These are phyloP conservation scores for Selenicereus undatus DNA, from an alignment of 148 eudicot genomes.

Conservation along the genomic window DNA sequence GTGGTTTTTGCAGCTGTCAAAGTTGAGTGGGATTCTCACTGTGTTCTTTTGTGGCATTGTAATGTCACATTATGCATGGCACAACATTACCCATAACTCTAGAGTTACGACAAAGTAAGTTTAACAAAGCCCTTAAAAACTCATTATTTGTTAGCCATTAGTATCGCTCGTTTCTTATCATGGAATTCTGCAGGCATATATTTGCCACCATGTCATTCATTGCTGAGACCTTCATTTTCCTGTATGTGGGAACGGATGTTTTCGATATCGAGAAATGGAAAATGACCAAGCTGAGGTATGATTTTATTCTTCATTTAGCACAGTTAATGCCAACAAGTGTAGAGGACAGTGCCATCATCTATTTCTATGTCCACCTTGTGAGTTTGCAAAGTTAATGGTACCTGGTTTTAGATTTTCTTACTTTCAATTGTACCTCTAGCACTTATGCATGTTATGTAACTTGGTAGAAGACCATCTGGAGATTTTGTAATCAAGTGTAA, in stretches of 20 bases:
- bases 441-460: too few relatives aligned
- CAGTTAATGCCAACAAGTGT: too few relatives aligned
- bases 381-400: too few relatives aligned
- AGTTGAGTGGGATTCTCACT: conserved; percentile 83
- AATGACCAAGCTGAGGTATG: conserved; percentile 67
- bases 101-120: conserved; percentile 75
- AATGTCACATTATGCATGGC: conserved; percentile 98
- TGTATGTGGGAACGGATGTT: conserved; percentile 92
- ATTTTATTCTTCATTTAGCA: neutral
- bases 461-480: too few relatives aligned
- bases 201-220: conserved; percentile 92
- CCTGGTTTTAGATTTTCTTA: too few relatives aligned
- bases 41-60: conserved; percentile 92
- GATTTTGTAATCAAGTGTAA: too few relatives aligned
- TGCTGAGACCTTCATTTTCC: conserved; percentile 92
- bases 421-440: too few relatives aligned
- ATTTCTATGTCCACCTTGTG: too few relatives aligned
- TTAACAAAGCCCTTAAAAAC: neutral
- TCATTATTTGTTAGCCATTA: neutral
- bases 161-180: neutral
- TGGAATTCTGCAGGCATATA: conserved; percentile 55
- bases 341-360: neutral
- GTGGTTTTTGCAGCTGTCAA: conserved; percentile 45
- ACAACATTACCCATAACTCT: conserved; percentile 81
- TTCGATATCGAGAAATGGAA: conserved; percentile 92